phyloP scores from a whole-genome alignment of 768 basidiomycete species.

The Mycena vitilis region DNA sequence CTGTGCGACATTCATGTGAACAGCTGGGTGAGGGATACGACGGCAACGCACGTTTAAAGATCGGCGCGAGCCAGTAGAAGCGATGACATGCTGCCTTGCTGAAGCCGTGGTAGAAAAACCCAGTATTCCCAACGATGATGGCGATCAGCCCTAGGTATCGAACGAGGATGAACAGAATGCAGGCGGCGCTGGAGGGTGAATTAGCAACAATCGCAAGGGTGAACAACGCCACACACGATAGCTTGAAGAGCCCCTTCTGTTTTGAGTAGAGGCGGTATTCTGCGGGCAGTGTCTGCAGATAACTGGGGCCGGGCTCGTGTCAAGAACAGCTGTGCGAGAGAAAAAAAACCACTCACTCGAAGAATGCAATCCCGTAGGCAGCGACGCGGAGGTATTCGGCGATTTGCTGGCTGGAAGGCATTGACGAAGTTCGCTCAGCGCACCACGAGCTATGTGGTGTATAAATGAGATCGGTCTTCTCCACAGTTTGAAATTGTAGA shows the following conservation, averaged over 20 bases:
- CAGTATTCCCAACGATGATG: conserved; percentile 2
- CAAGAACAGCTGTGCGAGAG: not conserved
- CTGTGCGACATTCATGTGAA: not conserved
- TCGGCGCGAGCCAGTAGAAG: conserved; percentile 20
- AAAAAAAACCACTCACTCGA: conserved; percentile 2
- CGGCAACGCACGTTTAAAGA: conserved; percentile 18
- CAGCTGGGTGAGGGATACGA: not conserved
- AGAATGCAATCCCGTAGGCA: conserved; percentile 12
- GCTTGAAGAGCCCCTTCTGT: conserved; percentile 4
- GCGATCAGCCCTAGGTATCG: conserved; percentile 25
- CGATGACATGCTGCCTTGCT: not conserved
- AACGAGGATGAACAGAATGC: conserved; percentile 23
- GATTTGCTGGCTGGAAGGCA: not conserved
- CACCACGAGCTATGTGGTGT: too few relatives aligned
- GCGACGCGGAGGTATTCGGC: conserved; percentile 17
- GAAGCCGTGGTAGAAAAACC: conserved; percentile 29
- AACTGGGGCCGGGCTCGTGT: not conserved
- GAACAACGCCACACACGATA: conserved; percentile 4
- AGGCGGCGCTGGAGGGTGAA: too few relatives aligned
- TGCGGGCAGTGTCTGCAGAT: conserved; percentile 12
- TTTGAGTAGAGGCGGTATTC: conserved; percentile 17
- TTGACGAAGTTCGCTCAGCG: too few relatives aligned
- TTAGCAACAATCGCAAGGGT: too few relatives aligned
- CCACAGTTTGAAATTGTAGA: too few relatives aligned
- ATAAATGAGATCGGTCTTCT: too few relatives aligned